Evolutionary conservation across 2,329 filamentous ascomycete species (phyloP), one percentile per base, ranked within the genome.

Genomic region (Colletotrichum sp.): DNA sequence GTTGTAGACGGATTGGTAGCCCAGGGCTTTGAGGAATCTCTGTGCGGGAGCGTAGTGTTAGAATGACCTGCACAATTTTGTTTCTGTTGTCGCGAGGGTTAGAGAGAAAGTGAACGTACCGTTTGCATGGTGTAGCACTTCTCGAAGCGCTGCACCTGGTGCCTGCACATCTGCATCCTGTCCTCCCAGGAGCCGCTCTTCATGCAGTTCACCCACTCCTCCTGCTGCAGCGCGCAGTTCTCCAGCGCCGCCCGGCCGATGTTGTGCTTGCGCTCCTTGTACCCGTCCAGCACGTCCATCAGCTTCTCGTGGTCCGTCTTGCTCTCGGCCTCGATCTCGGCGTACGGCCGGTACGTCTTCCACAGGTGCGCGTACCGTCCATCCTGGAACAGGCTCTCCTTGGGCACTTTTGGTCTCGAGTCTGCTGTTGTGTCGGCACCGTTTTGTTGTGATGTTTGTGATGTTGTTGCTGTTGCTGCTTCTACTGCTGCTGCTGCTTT

Each of bases 111-210:
- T 18, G 44, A 28, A 16, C 60, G 36, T 60, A 96, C 94, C 81
- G 92, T 93, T 86, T 99, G 97, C 88, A 96, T 96, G 70, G 90
- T 93, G 84, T 97, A 98, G 87, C 97, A 99, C 79, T 94, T 90
- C 82, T 97, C 94, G 81, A 98, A 96, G 77, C 89, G 91, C 80
- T 88, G 90, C 81, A 95, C 94, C 87, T 98, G 93, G 71, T 92
- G 89, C 55, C 93, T 89, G 84, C 97, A 99, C 92, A 98, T 91
- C 48, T 93, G 96, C 84, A 96, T 86, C 79, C 91, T 90, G 79
- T 94, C 92, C 81, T 87, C 85, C 88, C 92, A 92, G 66, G 89
- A 90, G 32, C 96, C 96, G 71, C 89, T 88, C 80, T 91, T 90
- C 89, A 97, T 97, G 88, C 97, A 99, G 64, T 94, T 90, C 76